Evolutionary conservation across 2,329 filamentous ascomycete species (phyloP).

Genomic region (Aspergillus tanneri): DNA sequence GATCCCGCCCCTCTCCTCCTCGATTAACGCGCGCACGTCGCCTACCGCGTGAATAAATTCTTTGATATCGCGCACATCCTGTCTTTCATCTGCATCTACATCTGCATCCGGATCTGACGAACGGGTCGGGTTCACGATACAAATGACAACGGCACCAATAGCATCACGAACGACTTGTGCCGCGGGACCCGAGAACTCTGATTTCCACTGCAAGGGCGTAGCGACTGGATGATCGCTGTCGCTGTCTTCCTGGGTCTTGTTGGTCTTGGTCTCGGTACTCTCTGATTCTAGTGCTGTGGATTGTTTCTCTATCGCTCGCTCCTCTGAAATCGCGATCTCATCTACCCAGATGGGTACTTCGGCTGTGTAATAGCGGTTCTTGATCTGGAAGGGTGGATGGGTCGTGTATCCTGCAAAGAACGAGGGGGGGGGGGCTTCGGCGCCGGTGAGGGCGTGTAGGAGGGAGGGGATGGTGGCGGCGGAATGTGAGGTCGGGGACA

Average conservation of each 20-base stretch:
- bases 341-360: conserved; percentile 50
- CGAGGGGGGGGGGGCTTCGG: conserved; percentile 20
- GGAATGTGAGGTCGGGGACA: conserved; percentile 39
- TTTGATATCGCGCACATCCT: conserved; percentile 30
- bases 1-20: conserved; percentile 42
- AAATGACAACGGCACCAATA: conserved; percentile 44
- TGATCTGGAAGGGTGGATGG: conserved; percentile 42
- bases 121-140: conserved; percentile 30
- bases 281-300: background rate
- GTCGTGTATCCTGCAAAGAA: conserved; percentile 48
- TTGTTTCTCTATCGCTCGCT: no score
- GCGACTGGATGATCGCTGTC: conserved; percentile 8
- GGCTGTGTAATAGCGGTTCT: conserved; percentile 46
- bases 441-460: conserved; percentile 38
- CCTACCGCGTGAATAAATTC: conserved; percentile 38
- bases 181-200: conserved; percentile 42
- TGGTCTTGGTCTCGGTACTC: background rate
- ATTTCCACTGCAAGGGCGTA: conserved; percentile 35
- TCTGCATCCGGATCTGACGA: background rate
- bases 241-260: conserved; percentile 5
- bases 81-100: conserved; percentile 7
- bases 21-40: conserved; percentile 40
- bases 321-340: conserved; percentile 42
- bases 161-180: conserved; percentile 47
- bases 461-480: conserved; percentile 37